Base-by-base conservation (phyloP, 2,329 filamentous ascomycete species). In the Hawksworthiomyces lignivorus region DNA sequence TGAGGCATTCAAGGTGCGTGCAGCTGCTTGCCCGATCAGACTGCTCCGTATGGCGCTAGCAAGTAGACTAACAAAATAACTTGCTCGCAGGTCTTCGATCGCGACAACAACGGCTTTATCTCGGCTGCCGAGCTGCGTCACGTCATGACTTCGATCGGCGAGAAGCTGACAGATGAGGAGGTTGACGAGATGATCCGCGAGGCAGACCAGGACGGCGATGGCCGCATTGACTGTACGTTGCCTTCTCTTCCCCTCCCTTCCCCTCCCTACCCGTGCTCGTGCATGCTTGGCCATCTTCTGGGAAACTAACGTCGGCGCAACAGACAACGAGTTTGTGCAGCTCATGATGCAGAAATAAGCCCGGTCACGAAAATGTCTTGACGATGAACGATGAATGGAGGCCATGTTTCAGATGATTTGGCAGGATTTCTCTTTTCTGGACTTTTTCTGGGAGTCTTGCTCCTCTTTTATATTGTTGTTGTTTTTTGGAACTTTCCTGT, bases 111-210 rank as follows among this genome's bases (percentile, higher is more conserved):
- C 66, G 86, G 86, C 42, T 92, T 89, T 68, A 92, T 92, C 64
- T 92, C 86, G 20, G 86, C 86, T 48, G 86, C 86, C 42, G 86
- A 92, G 68, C 73, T 92, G 57, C 84, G 86, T 55, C 86, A 92
- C 58, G 86, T 92, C 64, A 92, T 92, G 86, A 90, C 86, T 48
- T 90, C 85, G 38, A 92, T 92, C 56, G 86, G 86, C 52, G 86
- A 92, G 75, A 92, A 90, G 71, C 77, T 92, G 61, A 90, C 85
- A 41, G 86, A 92, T 58, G 85, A 90, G 54, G 86, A 92, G 68
- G 86, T 92, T 54, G 86, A 92, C 57, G 86, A 92, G 75, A 92
- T 92, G 86, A 92, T 92, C 61, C 81, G 86, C 52, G 86, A 92
- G 68, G 86, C 86, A 58, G 86, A 92, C 63, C 86, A 92, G 70